Percentiles rank a stretch among this genome's conserved stretches.
Evolutionary conservation across 2,329 filamentous ascomycete genomes (phyloP).

Genomic region (Cladosporium sphaerospermum): DNA sequence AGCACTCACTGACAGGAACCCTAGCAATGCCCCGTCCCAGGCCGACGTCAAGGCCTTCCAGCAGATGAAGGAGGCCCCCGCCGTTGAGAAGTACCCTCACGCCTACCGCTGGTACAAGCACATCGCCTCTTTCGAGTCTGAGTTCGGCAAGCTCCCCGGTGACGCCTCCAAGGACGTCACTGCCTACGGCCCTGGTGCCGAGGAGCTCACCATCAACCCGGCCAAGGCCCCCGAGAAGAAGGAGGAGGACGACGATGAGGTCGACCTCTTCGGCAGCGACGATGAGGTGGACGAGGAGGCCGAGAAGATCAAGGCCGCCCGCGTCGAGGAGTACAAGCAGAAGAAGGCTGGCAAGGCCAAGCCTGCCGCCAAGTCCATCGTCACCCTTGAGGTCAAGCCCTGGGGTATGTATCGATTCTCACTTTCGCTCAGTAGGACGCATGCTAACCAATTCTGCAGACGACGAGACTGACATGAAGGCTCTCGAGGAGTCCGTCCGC

Average conservation of each 20-base stretch:
- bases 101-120: constrained; percentile 99
- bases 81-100: constrained; percentile 82
- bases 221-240: constrained; percentile 69
- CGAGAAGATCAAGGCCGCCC: constrained; percentile 75
- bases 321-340: constrained; percentile 86
- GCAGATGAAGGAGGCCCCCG: constrained; percentile 69
- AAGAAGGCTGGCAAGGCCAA: constrained; percentile 96
- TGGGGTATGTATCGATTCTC: constrained; percentile 67
- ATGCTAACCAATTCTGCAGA: constrained; percentile 39
- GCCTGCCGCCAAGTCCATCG: constrained; percentile 89
- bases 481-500: constrained; percentile 74
- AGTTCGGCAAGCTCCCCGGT: constrained; percentile 85
- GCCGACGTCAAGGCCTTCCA: constrained; percentile 96
- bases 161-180: constrained; percentile 85
- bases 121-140: constrained; percentile 84
- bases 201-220: constrained; percentile 74
- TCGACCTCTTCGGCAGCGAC: constrained; percentile 89
- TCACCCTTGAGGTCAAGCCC: constrained; percentile 95
- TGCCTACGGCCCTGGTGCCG: constrained; percentile 80
- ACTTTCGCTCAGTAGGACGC: not conserved
- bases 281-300: constrained; percentile 91
- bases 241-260: constrained; percentile 66
- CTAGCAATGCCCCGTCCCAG: constrained; percentile 68
- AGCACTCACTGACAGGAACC: constrained; percentile 13
- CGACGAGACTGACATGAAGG: constrained; percentile 87